phyloP scores from a whole-genome alignment of 805 yeast genomes.

The Pichia ethanolica region DNA sequence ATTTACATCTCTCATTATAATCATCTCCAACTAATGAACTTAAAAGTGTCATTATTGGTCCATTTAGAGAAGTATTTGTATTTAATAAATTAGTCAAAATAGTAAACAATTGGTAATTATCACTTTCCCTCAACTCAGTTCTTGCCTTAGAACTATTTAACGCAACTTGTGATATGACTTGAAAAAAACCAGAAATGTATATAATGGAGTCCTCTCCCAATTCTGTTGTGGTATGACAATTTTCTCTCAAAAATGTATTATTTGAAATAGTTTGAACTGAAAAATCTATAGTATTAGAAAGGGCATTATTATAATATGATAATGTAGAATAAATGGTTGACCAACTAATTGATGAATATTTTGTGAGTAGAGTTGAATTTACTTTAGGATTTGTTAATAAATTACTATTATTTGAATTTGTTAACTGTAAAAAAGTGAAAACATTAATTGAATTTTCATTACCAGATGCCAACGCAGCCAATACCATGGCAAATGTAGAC shows the following conservation, averaged over 20 bases:
- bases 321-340: constrained; percentile 29
- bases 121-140: constrained; percentile 27
- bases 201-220: constrained; percentile 76
- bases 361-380: constrained; percentile 18
- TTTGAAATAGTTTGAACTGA: background rate
- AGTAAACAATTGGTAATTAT: constrained; percentile 24
- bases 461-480: constrained; percentile 68
- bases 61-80: constrained; percentile 27
- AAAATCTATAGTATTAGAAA: constrained; percentile 11
- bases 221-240: constrained; percentile 35
- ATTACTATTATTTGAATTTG: constrained; percentile 16
- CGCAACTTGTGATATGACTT: constrained; percentile 52
- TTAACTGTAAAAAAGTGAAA: constrained; percentile 39
- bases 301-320: constrained; percentile 24
- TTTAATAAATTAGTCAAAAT: constrained; percentile 23
- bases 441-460: constrained; percentile 44
- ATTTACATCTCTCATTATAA: constrained; percentile 32
- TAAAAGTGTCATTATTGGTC: constrained; percentile 50
- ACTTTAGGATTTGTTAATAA: constrained; percentile 7
- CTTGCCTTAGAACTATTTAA: constrained; percentile 31
- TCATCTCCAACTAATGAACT: constrained; percentile 47
- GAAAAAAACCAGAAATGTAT: constrained; percentile 65
- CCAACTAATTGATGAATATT: constrained; percentile 30
- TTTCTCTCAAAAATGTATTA: background rate
- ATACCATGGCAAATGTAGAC: constrained; percentile 71